Conservation (phyloP, 371 early-diverging fungal species). For the Nematocida sp. region DNA sequence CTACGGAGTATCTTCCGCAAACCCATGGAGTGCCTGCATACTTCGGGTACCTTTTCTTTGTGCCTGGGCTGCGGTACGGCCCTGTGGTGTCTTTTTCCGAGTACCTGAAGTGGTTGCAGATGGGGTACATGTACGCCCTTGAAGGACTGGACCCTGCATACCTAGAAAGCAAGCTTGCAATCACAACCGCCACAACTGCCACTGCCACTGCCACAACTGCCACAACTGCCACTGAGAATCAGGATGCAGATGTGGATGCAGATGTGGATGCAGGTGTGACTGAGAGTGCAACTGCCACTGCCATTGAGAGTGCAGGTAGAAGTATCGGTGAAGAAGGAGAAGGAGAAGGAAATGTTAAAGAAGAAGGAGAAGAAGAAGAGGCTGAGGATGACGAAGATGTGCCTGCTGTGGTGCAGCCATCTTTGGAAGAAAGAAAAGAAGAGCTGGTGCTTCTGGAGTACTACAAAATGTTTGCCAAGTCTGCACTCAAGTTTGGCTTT, state of each 20-base stretch:
- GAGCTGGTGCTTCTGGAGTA: slow-evolving; percentile 2
- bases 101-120: slow-evolving; percentile 21
- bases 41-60: slow-evolving; percentile 45
- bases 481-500: background rate
- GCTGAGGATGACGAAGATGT: background rate
- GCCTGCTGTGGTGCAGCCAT: background rate
- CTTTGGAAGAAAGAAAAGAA: background rate
- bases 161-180: background rate
- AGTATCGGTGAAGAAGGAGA: background rate
- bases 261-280: too few relatives aligned
- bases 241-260: too few relatives aligned
- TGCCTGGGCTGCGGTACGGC: slow-evolving; percentile 41
- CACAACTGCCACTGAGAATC: too few relatives aligned
- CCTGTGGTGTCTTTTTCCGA: slow-evolving; percentile 26
- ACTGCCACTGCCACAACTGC: too few relatives aligned
- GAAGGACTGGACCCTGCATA: background rate
- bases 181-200: too few relatives aligned
- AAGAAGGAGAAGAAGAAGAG: background rate
- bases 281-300: too few relatives aligned
- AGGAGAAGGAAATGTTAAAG: background rate
- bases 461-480: background rate
- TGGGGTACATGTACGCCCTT: slow-evolving; percentile 11
- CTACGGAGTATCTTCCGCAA: slow-evolving; percentile 10
- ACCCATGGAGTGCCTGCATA: slow-evolving; percentile 27
- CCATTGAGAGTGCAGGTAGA: too few relatives aligned